Evolutionary conservation across 495 filamentous ascomycete species (phyloP).

Genomic region (Pyrenula aspistea): DNA sequence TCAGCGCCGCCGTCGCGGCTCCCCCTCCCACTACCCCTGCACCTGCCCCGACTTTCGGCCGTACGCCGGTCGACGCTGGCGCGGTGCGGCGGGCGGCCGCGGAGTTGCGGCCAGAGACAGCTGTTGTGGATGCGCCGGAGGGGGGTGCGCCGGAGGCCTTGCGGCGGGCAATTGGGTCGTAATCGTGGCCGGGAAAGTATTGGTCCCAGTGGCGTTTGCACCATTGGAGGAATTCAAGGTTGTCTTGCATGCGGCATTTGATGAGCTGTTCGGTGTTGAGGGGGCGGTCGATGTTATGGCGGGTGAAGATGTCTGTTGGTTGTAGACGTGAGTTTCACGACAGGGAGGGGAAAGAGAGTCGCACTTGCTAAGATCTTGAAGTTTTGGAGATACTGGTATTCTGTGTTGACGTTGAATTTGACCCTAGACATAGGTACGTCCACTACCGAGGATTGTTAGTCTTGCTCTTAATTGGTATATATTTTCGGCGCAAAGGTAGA

Average conservation of each 20-base stretch:
- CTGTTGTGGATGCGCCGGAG: constrained; percentile 32
- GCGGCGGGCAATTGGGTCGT: constrained; percentile 76
- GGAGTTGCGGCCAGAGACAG: constrained; percentile 55
- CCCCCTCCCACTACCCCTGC: constrained; percentile 43
- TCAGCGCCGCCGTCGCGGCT: constrained; percentile 49
- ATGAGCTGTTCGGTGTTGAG: constrained; percentile 79
- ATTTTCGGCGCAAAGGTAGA: not conserved
- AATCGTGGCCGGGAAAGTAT: constrained; percentile 91
- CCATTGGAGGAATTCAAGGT: constrained; percentile 98
- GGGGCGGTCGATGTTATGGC: constrained; percentile 73
- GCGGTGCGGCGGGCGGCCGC: constrained; percentile 33
- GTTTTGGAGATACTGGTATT: constrained; percentile 96
- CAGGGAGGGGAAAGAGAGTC: constrained; percentile 21
- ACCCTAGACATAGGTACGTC: constrained; percentile 94
- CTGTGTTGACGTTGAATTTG: constrained; percentile 94
- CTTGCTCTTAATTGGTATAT: not conserved
- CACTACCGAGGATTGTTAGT: constrained; percentile 26
- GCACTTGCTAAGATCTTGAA: constrained; percentile 93
- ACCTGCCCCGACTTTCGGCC: constrained; percentile 23
- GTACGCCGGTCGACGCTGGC: constrained; percentile 25
- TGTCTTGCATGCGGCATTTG: constrained; percentile 99
- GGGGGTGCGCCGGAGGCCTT: constrained; percentile 62
- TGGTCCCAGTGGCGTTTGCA: constrained; percentile 95
- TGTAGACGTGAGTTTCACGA: too few species aligned
- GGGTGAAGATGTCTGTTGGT: constrained; percentile 63